A percentile compares a stretch with the other conserved stretches of the same genome.
Conservation (phyloP, 2,329 filamentous ascomycete species). For the Sporothrix schenckii region DNA sequence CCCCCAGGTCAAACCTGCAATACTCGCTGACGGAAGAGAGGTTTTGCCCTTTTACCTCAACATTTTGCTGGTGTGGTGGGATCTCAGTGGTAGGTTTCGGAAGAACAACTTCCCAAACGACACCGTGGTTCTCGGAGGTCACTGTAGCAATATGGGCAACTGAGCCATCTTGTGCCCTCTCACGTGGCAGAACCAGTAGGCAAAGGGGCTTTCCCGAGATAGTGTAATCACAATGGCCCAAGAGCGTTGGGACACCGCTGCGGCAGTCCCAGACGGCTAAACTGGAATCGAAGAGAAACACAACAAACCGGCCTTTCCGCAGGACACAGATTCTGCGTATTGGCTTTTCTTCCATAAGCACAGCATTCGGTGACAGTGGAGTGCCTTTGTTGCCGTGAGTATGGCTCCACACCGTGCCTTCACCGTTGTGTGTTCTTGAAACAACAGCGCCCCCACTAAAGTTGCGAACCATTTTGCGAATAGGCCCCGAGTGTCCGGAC, state of each 20-base stretch:
- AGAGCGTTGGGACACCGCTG: slow-evolving; percentile 57
- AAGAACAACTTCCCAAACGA: slow-evolving; percentile 77
- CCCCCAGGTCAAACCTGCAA: slow-evolving; percentile 69
- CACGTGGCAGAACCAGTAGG: slow-evolving; percentile 71
- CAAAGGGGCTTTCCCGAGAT: slow-evolving; percentile 74
- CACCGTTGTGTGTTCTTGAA: slow-evolving; percentile 76
- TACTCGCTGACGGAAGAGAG: slow-evolving; percentile 62
- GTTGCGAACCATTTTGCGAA: slow-evolving; percentile 86
- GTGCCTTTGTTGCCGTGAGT: slow-evolving; percentile 54
- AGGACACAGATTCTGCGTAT: slow-evolving; percentile 81
- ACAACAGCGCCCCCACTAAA: slow-evolving; percentile 78
- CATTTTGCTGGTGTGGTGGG: slow-evolving; percentile 34
- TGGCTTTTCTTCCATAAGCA: slow-evolving; percentile 67
- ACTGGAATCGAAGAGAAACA: slow-evolving; percentile 73
- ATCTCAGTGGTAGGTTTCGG: slow-evolving; percentile 49
- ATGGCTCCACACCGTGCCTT: slow-evolving; percentile 83
- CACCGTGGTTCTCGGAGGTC: slow-evolving; percentile 73
- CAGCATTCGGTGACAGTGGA: slow-evolving; percentile 54
- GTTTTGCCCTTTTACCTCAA: slow-evolving; percentile 41
- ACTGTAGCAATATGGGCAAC: slow-evolving; percentile 78
- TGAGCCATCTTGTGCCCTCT: slow-evolving; percentile 58
- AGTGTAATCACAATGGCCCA: slow-evolving; percentile 62
- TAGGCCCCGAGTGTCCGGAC: slow-evolving; percentile 79
- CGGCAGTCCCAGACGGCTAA: slow-evolving; percentile 82
- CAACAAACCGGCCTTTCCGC: slow-evolving; percentile 74